phyloP scores from a whole-genome alignment of 345 rosid genomes.

The Luvunga scandens region DNA sequence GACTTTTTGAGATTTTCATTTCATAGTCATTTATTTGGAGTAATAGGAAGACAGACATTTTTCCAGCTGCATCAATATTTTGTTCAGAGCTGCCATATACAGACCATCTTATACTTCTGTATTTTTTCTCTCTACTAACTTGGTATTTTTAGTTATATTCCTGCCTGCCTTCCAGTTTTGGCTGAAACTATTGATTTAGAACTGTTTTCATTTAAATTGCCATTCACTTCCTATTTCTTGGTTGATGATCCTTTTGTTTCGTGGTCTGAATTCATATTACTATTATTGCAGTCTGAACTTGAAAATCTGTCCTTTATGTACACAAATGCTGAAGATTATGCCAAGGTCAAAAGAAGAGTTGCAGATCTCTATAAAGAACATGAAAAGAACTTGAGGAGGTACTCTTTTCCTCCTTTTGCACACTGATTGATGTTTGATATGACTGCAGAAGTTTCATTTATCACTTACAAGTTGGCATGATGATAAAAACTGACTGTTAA shows the following conservation, averaged over 20 bases:
- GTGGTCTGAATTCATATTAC: neutral
- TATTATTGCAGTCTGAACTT: conserved; percentile 80
- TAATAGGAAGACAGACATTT: neutral
- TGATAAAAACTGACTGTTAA: neutral
- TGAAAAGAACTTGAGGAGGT: conserved; percentile 89
- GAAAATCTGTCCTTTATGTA: conserved; percentile 96
- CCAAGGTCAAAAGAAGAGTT: conserved; percentile 72
- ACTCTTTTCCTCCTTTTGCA: conserved; percentile 3
- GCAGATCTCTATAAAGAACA: conserved; percentile 84
- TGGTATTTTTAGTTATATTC: neutral
- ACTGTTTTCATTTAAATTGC: neutral
- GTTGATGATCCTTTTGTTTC: neutral
- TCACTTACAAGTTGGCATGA: neutral
- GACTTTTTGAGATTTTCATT: too few species aligned
- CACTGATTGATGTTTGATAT: neutral
- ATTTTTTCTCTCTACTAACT: neutral
- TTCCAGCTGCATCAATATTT: neutral
- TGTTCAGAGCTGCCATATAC: neutral
- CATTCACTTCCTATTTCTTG: neutral
- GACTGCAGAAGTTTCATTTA: neutral
- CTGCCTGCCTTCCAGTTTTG: neutral
- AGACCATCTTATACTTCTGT: neutral
- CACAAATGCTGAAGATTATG: conserved; percentile 87
- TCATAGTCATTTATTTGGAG: too few species aligned
- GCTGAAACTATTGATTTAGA: neutral